Conservation (phyloP, 352 stramenopile genomes). For the Globisporangium carolinianum region DNA sequence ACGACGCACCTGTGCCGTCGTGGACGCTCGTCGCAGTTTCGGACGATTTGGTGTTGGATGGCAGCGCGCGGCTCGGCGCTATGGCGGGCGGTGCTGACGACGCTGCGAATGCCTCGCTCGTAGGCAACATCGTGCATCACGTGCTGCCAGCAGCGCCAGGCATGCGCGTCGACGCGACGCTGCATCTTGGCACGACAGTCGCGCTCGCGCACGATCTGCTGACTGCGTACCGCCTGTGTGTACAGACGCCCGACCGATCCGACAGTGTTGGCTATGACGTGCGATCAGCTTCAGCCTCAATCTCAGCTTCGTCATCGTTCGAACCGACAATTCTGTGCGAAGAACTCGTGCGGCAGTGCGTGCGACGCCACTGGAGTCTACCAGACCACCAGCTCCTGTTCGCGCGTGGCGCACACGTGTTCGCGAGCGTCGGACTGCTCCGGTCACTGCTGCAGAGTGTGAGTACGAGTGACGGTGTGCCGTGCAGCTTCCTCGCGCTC, state of each 20-base stretch:
- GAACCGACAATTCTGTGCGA: conserved; percentile 1
- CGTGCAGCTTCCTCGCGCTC: conserved; percentile 21
- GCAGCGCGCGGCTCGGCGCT: not conserved
- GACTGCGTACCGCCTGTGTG: conserved; percentile 11
- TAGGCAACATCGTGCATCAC: conserved; percentile 23
- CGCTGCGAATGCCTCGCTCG: conserved; percentile 5
- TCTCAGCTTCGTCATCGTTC: no score
- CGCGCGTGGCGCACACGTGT: conserved; percentile 33
- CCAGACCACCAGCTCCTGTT: conserved; percentile 25
- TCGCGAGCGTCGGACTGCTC: conserved; percentile 32
- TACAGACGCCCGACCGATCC: not conserved
- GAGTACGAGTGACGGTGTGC: conserved; percentile 13
- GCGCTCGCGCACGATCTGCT: conserved; percentile 29
- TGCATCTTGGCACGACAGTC: conserved; percentile 29
- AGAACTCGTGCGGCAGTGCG: conserved; percentile 25
- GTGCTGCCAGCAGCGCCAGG: conserved; percentile 17
- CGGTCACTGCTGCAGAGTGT: conserved; percentile 21
- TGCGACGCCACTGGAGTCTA: conserved; percentile 33
- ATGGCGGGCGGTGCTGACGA: not conserved
- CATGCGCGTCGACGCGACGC: conserved; percentile 21
- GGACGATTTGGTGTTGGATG: conserved; percentile 8
- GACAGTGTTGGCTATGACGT: no score
- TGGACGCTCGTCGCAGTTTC: conserved; percentile 11
- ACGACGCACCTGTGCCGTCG: conserved; percentile 4
- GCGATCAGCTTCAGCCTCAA: no score